Evolutionary conservation across 1,139 yeast species (phyloP).

Genomic region (Geotrichum macrosporum): DNA sequence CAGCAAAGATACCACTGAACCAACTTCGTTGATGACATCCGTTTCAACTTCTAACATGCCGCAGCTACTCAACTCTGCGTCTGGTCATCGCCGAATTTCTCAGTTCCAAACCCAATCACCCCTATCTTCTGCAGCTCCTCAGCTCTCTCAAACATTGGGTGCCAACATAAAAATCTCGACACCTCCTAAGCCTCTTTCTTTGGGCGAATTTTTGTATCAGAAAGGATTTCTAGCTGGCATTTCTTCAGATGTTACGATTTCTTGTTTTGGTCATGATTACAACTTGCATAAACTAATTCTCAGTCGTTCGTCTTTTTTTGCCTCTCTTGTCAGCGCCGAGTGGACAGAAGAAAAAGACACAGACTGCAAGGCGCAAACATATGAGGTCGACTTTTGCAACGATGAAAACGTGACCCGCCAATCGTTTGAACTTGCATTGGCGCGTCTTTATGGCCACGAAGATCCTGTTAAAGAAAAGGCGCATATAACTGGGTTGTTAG

Average conservation of each 20-base stretch:
- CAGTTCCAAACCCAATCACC: conserved; percentile 14
- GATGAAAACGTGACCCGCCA: conserved; percentile 43
- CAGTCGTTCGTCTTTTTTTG: conserved; percentile 46
- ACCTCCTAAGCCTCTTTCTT: conserved; percentile 22
- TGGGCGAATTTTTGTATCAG: conserved; percentile 38
- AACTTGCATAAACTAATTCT: conserved; percentile 46
- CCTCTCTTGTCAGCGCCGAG: conserved; percentile 42
- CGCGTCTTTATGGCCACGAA: conserved; percentile 44
- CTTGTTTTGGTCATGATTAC: conserved; percentile 45
- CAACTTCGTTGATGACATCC: neutral
- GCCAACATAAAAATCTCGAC: neutral
- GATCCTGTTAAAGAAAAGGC: conserved; percentile 36
- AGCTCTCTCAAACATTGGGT: neutral
- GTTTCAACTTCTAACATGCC: conserved; percentile 13
- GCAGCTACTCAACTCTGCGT: conserved; percentile 7
- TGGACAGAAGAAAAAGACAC: conserved; percentile 36
- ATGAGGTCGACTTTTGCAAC: conserved; percentile 40
- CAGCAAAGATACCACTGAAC: conserved; percentile 9
- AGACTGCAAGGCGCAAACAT: conserved; percentile 17
- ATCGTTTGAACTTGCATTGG: conserved; percentile 46
- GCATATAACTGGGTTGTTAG: conserved; percentile 43
- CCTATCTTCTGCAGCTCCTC: conserved; percentile 1
- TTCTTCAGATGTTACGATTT: conserved; percentile 47
- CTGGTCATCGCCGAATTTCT: conserved; percentile 16
- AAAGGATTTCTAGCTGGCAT: conserved; percentile 45